Evolutionary conservation across 345 rosid genomes (phyloP), one percentile per base, ranked within the genome.

Genomic region (Salix brachista): DNA sequence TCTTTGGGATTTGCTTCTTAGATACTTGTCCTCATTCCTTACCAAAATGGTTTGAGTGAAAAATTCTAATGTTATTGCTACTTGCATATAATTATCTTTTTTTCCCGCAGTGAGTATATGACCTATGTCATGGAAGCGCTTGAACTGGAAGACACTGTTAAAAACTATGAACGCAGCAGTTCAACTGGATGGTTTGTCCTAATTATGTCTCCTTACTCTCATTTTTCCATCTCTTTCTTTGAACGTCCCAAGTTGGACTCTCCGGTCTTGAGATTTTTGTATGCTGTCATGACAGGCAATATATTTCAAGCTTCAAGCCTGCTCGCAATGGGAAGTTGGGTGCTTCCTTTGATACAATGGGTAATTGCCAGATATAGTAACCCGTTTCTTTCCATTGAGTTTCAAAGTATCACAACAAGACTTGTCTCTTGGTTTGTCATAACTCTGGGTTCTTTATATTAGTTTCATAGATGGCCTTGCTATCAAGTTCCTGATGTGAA

Each of bases 91-190:
- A 65, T 54, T 26, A 36, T 46, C 1, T 46, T 44, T 52, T 48
- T 50, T 76, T 76, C 8, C 79, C 83, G 86, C 87, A 94, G 97
- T 74, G 96, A 94, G 87, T 96, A 94, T 81, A 89, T 92, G 89
- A 89, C 89, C 11, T 94, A 79, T 79, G 92, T 96, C 69, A 75
- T 83, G 54, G 90, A 96, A 82, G 99, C 98, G 5, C 91, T 96
- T 75, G 91, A 91, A 81, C 88, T 96, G 78, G 98, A 96, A 88
- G 99, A 96, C 81, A 89, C 92, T 60, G 85, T 96, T 88, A 96
- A 87, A 85, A 96, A 92, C 81, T 88, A 87, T 79, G 98, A 92
- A 68, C 90, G 93, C 3, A 84, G 97, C 81, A 86, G 80, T 83
- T 85, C 93, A 68, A 94, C 92, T 73, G 97, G 98, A 91, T 96